phyloP scores from a whole-genome alignment of 2,329 filamentous ascomycete genomes.

The Colletotrichum costaricense region DNA sequence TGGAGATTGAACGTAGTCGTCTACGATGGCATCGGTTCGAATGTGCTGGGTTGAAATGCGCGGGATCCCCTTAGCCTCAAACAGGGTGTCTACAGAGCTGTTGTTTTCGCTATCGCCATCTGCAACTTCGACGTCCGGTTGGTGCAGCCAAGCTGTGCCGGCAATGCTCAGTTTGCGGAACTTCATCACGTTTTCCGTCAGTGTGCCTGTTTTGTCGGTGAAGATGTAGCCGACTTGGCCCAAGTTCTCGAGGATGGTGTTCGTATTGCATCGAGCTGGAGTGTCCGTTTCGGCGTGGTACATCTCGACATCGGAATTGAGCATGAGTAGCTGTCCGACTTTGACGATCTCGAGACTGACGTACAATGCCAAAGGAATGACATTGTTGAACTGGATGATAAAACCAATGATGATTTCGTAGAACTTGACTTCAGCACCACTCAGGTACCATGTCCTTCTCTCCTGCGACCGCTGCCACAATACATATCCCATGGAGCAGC shows the following conservation, averaged over 20 bases:
- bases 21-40: slow-evolving; percentile 3
- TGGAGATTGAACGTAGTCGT: slow-evolving; percentile 19
- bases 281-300: slow-evolving; percentile 88
- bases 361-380: slow-evolving; percentile 91
- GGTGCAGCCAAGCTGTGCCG: slow-evolving; percentile 89
- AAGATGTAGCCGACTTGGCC: slow-evolving; percentile 93
- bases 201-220: slow-evolving; percentile 92
- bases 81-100: slow-evolving; percentile 10
- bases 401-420: slow-evolving; percentile 89
- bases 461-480: slow-evolving; percentile 80
- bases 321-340: slow-evolving; percentile 79
- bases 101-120: neutral
- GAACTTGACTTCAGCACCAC: slow-evolving; percentile 76
- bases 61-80: slow-evolving; percentile 1
- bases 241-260: slow-evolving; percentile 93
- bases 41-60: slow-evolving; percentile 16
- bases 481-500: slow-evolving; percentile 85
- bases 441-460: slow-evolving; percentile 79
- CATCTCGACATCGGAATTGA: slow-evolving; percentile 88
- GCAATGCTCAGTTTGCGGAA: slow-evolving; percentile 93
- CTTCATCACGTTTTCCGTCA: slow-evolving; percentile 96
- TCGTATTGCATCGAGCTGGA: slow-evolving; percentile 89
- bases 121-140: slow-evolving; percentile 71
- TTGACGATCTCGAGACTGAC: slow-evolving; percentile 92
- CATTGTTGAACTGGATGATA: slow-evolving; percentile 96